Evolutionary conservation across 2,329 filamentous ascomycete genomes (phyloP), one percentile per base, ranked within the genome.

Genomic region (Calonectria henricotiae): DNA sequence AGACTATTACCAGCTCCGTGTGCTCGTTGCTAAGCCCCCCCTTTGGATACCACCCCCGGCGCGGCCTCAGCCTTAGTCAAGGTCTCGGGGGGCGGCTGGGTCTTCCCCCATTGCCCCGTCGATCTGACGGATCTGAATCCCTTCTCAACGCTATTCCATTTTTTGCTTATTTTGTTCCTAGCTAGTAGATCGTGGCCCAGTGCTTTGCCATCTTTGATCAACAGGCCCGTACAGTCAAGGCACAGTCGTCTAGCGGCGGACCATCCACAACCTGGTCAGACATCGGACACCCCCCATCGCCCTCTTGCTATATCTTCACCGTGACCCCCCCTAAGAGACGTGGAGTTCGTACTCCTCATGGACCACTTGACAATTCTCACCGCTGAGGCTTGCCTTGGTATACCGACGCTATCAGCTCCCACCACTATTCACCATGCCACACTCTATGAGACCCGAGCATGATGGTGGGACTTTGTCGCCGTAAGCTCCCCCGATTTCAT

Each of bases 51-150:
- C 32, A 15, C 32, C 32, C 12, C 20, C 23, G 13, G 51, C 15
- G 32, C 23, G 8, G 20, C 51, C 32, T 37, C 32, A 58, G 51
- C 51, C 51, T 58, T 39, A 39, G 51, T 58, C 51, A 58, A 58
- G 8, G 51, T 39, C 51, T 39, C 35, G 23, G 35, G n/a, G 51
- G 11, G 6, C 17, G 51, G 35, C 32, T 27, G 12, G 23, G 23
- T 27, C 35, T 55, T 9, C n/a, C 35, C 7, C 35, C 20, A 6
- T 39, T 55, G 6, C n/a, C 51, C n/a, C 32, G 32, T 55, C 51
- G 32, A 55, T 39, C n/a, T 39, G 32, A 37, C 43, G 43, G 43
- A 46, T 46, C 43, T 46, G 43, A 39, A 23, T 39, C 32, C 32
- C 20, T 25, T 5, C 51, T 58, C 51, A 58, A 58, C 35, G 23